phyloP scores from a whole-genome alignment of 495 filamentous ascomycete genomes.

The Tuber indicum region DNA sequence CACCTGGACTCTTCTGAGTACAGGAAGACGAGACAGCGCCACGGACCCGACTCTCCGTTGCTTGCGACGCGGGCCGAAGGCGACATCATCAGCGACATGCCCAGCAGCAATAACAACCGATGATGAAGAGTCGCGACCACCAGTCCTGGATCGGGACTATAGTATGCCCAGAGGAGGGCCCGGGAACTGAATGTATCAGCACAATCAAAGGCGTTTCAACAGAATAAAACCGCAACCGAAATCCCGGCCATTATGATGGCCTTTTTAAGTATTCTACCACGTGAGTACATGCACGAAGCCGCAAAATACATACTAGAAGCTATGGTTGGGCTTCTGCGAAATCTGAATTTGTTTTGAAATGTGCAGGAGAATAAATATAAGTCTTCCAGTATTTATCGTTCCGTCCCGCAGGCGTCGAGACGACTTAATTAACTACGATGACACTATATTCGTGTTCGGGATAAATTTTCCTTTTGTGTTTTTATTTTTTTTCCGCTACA shows the following conservation, averaged over 20 bases:
- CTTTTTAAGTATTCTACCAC: slow-evolving; percentile 74
- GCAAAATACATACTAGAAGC: slow-evolving; percentile 60
- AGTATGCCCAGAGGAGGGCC: slow-evolving; percentile 6
- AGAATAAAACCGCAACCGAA: slow-evolving; percentile 46
- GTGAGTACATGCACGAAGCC: slow-evolving; percentile 62
- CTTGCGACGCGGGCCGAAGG: slow-evolving; percentile 69
- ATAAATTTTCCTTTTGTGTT: slow-evolving; percentile 13
- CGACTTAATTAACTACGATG: slow-evolving; percentile 9
- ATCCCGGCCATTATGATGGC: slow-evolving; percentile 73
- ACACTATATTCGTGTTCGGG: slow-evolving; percentile 32
- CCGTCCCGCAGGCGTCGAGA: neutral
- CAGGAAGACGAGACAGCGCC: slow-evolving; percentile 68
- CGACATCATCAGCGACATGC: slow-evolving; percentile 73
- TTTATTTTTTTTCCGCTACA: neutral
- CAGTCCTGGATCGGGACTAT: slow-evolving; percentile 21
- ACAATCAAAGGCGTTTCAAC: slow-evolving; percentile 18
- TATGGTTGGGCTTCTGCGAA: slow-evolving; percentile 66
- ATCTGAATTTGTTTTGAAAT: slow-evolving; percentile 54
- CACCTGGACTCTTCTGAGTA: slow-evolving; percentile 40
- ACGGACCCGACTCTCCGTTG: slow-evolving; percentile 79
- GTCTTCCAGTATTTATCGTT: slow-evolving; percentile 5
- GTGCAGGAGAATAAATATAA: slow-evolving; percentile 40
- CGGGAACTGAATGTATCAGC: slow-evolving; percentile 22
- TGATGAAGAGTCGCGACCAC: slow-evolving; percentile 44
- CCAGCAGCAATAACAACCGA: slow-evolving; percentile 17